These are phyloP conservation scores for Dryadomyces quercivorus DNA, from an alignment of 2,329 filamentous ascomycete species.

Conservation along the genomic window DNA sequence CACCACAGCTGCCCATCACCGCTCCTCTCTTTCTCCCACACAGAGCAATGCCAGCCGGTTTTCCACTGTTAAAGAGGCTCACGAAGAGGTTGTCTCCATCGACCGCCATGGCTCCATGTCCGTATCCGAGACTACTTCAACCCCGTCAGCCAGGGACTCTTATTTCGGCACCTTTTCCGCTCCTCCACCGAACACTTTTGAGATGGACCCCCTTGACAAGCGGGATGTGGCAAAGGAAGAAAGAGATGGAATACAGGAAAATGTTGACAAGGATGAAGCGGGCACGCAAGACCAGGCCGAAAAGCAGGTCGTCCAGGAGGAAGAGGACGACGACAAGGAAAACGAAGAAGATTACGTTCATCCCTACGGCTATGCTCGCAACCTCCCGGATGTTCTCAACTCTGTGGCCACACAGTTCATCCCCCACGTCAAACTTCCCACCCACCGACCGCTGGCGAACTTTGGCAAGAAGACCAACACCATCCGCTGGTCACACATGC, in stretches of 20 bases:
- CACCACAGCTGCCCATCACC: neutral
- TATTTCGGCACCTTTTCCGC: neutral
- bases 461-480: slow-evolving; percentile 74
- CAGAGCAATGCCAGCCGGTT: neutral
- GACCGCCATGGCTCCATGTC: slow-evolving; percentile 1
- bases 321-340: slow-evolving; percentile 34
- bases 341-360: slow-evolving; percentile 31
- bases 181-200: neutral
- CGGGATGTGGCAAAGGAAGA: neutral
- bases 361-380: slow-evolving; percentile 18
- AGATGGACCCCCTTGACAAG: neutral
- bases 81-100: neutral
- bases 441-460: slow-evolving; percentile 51
- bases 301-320: slow-evolving; percentile 5
- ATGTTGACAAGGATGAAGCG: neutral
- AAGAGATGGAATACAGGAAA: neutral
- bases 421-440: slow-evolving; percentile 53
- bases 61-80: neutral
- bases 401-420: slow-evolving; percentile 56
- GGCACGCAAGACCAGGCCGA: neutral
- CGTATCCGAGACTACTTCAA: neutral
- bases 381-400: slow-evolving; percentile 26
- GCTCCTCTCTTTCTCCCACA: neutral
- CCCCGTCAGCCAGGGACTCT: slow-evolving; percentile 1
- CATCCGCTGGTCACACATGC: slow-evolving; percentile 67